phyloP scores from a whole-genome alignment of 2,329 filamentous ascomycete genomes.

The Aulographum hederae region DNA sequence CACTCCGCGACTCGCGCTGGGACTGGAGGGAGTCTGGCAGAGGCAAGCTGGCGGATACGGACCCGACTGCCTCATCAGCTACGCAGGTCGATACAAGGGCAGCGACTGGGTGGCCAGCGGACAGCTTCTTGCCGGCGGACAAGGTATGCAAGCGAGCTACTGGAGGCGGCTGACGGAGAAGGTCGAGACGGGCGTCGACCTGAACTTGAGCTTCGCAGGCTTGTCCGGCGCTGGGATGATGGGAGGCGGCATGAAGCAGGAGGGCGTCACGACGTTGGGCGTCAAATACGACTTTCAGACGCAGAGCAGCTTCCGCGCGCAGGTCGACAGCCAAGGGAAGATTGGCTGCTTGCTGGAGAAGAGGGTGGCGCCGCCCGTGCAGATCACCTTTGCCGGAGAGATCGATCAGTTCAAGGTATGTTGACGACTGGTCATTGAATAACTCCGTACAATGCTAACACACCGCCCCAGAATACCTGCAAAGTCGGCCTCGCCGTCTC shows the following conservation, averaged over 20 bases:
- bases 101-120: conserved; percentile 84
- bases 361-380: conserved; percentile 80
- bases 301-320: conserved; percentile 86
- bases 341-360: conserved; percentile 87
- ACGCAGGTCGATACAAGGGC: conserved; percentile 80
- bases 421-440: conserved; percentile 10
- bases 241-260: conserved; percentile 58
- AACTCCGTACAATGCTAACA: background rate
- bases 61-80: conserved; percentile 81
- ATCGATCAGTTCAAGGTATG: conserved; percentile 90
- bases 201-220: conserved; percentile 66
- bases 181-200: conserved; percentile 88
- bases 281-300: conserved; percentile 97
- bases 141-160: conserved; percentile 82
- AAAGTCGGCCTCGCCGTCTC: conserved; percentile 92
- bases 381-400: conserved; percentile 88
- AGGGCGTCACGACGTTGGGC: conserved; percentile 79
- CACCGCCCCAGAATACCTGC: conserved; percentile 25
- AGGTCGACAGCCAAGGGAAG: conserved; percentile 90
- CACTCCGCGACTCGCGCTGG: conserved; percentile 70
- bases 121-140: conserved; percentile 54
- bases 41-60: conserved; percentile 65
- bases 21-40: conserved; percentile 88
- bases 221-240: conserved; percentile 39
- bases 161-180: conserved; percentile 87